These are phyloP conservation scores for Santalum album DNA, from an alignment of 164 flowering plant genomes.

Conservation along the genomic window DNA sequence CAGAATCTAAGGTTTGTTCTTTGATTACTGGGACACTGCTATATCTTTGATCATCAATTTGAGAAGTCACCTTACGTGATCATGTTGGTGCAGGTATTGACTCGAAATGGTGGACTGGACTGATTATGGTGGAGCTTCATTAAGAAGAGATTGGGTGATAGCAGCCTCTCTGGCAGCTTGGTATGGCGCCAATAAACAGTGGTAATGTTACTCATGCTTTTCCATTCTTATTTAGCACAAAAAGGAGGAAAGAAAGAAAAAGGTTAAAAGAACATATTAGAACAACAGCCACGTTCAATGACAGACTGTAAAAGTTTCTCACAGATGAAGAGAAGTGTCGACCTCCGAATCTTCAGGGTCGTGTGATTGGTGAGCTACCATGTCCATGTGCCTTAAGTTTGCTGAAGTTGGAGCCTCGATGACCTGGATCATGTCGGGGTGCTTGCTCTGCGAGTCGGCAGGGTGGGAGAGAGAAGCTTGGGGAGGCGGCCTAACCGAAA, in stretches of 20 bases:
- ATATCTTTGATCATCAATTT: too few species aligned
- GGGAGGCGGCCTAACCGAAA: background rate
- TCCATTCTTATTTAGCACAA: conserved; percentile 18
- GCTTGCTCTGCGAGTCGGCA: background rate
- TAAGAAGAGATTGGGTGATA: conserved; percentile 25
- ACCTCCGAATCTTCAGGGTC: conserved; percentile 31
- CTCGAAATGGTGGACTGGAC: conserved; percentile 18
- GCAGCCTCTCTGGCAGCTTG: conserved; percentile 20
- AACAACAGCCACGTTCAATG: conserved; percentile 1
- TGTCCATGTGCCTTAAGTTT: conserved; percentile 9
- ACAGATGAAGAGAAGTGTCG: conserved; percentile 69
- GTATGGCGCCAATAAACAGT: conserved; percentile 22
- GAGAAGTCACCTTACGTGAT: too few species aligned
- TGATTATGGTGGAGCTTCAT: conserved; percentile 18
- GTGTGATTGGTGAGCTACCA: conserved; percentile 13
- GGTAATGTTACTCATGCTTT: conserved; percentile 15
- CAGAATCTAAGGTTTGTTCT: too few species aligned
- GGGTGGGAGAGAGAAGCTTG: background rate
- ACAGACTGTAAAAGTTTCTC: conserved; percentile 18
- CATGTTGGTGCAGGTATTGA: too few species aligned
- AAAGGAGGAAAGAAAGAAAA: conserved; percentile 7
- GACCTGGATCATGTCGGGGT: too few species aligned
- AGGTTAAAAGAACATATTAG: conserved; percentile 6
- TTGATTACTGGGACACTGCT: too few species aligned
- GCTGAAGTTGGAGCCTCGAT: too few species aligned